A percentile compares a stretch with the other conserved stretches of the same genome.
These are phyloP conservation scores for Auxenochlorella pyrenoidosa DNA, from an alignment of 139 green algal species.

Conservation along the genomic window DNA sequence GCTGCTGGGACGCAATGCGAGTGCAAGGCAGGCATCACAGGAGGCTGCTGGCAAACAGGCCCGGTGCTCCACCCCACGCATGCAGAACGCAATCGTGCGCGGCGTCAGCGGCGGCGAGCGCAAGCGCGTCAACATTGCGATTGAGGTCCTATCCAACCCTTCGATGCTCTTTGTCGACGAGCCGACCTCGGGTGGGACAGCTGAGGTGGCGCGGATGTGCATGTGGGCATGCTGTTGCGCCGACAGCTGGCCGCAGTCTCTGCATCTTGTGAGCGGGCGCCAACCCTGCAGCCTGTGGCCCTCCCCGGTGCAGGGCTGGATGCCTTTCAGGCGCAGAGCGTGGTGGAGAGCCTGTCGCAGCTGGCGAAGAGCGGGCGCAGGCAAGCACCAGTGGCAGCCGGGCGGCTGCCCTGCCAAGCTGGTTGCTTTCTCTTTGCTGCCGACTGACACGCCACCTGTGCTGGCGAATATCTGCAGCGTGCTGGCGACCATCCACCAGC, in stretches of 20 bases:
- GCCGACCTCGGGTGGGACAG: slow-evolving; percentile 49
- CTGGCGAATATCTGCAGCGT: neutral
- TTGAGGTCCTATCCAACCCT: slow-evolving; percentile 51
- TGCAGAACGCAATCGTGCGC: slow-evolving; percentile 40
- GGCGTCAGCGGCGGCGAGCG: slow-evolving; percentile 56
- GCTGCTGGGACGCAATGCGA: too few relatives aligned
- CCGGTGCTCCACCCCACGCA: too few relatives aligned
- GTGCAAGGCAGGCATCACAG: too few relatives aligned
- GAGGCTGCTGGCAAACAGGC: too few relatives aligned
- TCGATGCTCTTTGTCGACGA: slow-evolving; percentile 59
- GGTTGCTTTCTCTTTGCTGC: neutral
- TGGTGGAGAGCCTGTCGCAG: slow-evolving; percentile 48
- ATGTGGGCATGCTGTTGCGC: too few relatives aligned
- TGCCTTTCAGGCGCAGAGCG: slow-evolving; percentile 61
- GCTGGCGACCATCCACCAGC: slow-evolving; percentile 29
- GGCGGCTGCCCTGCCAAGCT: too few relatives aligned
- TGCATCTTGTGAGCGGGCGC: too few relatives aligned
- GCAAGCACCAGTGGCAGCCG: too few relatives aligned
- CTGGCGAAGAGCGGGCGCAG: slow-evolving; percentile 33
- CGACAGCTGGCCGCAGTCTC: too few relatives aligned
- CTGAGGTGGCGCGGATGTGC: too few relatives aligned
- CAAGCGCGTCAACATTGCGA: slow-evolving; percentile 54
- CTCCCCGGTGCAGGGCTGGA: slow-evolving; percentile 39
- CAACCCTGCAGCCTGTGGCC: too few relatives aligned
- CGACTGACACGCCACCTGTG: too few relatives aligned